Base-by-base conservation (phyloP, 1,139 yeast species). In the Ashbya aceris region DNA sequence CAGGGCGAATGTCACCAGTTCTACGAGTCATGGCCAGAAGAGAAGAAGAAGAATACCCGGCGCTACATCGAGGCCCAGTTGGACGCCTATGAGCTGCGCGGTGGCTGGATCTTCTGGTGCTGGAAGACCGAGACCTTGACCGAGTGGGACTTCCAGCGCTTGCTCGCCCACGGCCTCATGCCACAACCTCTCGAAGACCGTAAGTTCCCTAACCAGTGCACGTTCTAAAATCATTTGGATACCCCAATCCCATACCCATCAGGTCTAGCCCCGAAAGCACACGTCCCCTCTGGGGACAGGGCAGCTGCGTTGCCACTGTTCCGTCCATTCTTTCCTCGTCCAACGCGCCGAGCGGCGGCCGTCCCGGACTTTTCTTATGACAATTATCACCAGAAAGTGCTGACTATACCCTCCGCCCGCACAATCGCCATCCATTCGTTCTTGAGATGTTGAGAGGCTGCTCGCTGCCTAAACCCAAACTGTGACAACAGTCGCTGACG, bases 101-200 rank as follows among this genome's bases (percentile, higher is more conserved):
- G 73, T 45, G 96, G 96, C 11, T 87, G 94, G 87, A 71, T 87
- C 46, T 84, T 82, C 70, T 91, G 96, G 98, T 79, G 80, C 62
- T 87, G 83, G 78, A 89, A 86, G 69, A 83, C 95, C 27, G 97
- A 91, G 62, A 64, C 66, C 53, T 76, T 93, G 13, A 62, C 81
- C 41, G 97, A 89, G 61, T 91, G 97, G 97, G 95, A 85, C 65
- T 70, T 83, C 62, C 68, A 70, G 46, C 68, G 70, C 48, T 73
- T 87, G 54, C 66, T 74, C 17, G 67, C 65, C 31, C 60, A 70
- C 45, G 83, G 77, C 23, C 59, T 86, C 41, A 81, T 89, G 73
- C 97, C 97, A 41, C 79, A 71, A 57, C 96, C 96, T 30, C 64
- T 85, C 44, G 62, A 66, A 46, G 73, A 68, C 51, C 75, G 95